Conservation (phyloP, 192 early-diverging fungal genomes). For the Dissophora globulifera region DNA sequence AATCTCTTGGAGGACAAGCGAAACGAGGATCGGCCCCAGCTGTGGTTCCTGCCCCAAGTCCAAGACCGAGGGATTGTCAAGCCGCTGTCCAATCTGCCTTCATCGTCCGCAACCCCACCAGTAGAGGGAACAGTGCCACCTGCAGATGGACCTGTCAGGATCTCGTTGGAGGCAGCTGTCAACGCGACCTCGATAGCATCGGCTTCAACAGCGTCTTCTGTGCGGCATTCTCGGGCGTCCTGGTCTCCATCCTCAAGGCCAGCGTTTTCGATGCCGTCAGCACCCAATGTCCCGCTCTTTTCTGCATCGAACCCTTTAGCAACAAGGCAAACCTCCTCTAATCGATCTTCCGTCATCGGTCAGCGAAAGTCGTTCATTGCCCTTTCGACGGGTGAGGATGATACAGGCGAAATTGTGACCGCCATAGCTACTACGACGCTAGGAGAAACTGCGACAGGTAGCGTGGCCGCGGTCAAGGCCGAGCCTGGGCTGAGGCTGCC, state of each 20-base stretch:
- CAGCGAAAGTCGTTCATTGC: not conserved
- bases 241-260: slow-evolving; percentile 34
- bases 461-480: no score
- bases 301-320: not conserved
- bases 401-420: no score
- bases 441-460: no score
- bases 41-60: slow-evolving; percentile 38
- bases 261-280: slow-evolving; percentile 38
- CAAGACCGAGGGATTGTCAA: slow-evolving; percentile 28
- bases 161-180: slow-evolving; percentile 4
- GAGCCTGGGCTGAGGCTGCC: no score
- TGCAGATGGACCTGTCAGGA: not conserved
- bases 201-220: slow-evolving; percentile 11
- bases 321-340: not conserved
- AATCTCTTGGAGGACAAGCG: slow-evolving; percentile 40
- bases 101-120: not conserved
- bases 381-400: no score
- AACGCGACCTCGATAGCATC: not conserved
- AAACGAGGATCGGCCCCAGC: slow-evolving; percentile 41
- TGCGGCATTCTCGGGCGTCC: slow-evolving; percentile 17
- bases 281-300: slow-evolving; percentile 32
- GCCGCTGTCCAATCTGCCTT: slow-evolving; percentile 3
- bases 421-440: no score
- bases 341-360: slow-evolving; percentile 2
- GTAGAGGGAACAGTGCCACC: not conserved